phyloP scores from a whole-genome alignment of 2,329 filamentous ascomycete species.

The Exutisphaerella laricina region DNA sequence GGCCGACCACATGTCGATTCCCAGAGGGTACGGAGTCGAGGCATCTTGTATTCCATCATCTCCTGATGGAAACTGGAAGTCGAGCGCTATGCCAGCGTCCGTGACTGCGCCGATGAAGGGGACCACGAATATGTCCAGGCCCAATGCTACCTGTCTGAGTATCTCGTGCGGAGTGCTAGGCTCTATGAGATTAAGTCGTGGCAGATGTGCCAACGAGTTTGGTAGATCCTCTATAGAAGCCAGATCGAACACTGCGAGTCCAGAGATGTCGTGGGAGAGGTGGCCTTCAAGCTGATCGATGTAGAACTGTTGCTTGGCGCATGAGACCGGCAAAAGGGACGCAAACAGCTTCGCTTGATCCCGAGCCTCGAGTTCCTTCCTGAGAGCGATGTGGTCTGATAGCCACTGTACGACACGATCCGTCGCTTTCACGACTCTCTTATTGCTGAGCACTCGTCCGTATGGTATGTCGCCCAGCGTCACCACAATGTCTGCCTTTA shows the following conservation, averaged over 20 bases:
- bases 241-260: constrained; percentile 73
- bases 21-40: constrained; percentile 49
- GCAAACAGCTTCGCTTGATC: constrained; percentile 52
- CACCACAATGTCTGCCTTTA: constrained; percentile 75
- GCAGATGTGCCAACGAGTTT: constrained; percentile 55
- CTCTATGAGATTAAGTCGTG: constrained; percentile 67
- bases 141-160: constrained; percentile 67
- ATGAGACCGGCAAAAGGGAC: constrained; percentile 67
- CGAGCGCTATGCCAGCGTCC: constrained; percentile 78
- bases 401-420: constrained; percentile 83
- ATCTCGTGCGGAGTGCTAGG: constrained; percentile 69
- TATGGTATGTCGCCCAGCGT: constrained; percentile 68
- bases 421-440: constrained; percentile 75
- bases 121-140: constrained; percentile 72
- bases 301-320: constrained; percentile 73
- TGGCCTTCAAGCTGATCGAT: constrained; percentile 66
- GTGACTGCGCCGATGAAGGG: constrained; percentile 70
- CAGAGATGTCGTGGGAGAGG: constrained; percentile 52
- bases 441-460: constrained; percentile 45
- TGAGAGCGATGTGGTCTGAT: constrained; percentile 53
- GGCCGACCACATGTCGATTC: constrained; percentile 69
- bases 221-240: constrained; percentile 64
- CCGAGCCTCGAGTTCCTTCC: constrained; percentile 4
- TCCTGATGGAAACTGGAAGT: constrained; percentile 63
- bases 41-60: constrained; percentile 1